Conservation (phyloP, 2,329 filamentous ascomycete species). For the Macrophomina phaseolina region DNA sequence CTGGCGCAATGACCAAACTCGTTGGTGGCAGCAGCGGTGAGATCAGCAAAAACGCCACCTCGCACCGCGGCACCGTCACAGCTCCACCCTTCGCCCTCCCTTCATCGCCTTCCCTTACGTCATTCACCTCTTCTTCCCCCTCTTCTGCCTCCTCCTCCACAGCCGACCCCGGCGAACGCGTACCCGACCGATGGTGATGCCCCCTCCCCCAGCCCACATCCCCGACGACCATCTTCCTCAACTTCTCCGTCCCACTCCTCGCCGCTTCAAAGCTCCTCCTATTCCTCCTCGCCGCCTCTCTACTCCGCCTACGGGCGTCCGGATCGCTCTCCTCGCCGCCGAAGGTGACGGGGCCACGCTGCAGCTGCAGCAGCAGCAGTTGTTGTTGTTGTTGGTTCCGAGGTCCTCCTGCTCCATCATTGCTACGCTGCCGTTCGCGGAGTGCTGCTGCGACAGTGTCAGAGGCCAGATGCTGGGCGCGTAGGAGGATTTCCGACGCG, state of each 20-base stretch:
- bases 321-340: conserved; percentile 56
- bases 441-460: conserved; percentile 57
- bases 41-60: conserved; percentile 51
- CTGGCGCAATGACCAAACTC: conserved; percentile 42
- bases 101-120: neutral
- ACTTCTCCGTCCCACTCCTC: conserved; percentile 13
- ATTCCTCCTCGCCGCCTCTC: neutral
- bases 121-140: neutral
- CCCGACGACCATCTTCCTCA: neutral
- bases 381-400: conserved; percentile 38
- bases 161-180: neutral
- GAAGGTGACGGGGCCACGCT: conserved; percentile 41
- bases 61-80: neutral
- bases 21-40: conserved; percentile 55
- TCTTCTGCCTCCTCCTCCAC: neutral
- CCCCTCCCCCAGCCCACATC: neutral
- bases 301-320: conserved; percentile 41
- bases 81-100: neutral
- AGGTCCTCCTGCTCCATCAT: conserved; percentile 23
- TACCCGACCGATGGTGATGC: neutral
- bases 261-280: neutral
- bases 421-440: conserved; percentile 33
- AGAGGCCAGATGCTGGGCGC: conserved; percentile 70
- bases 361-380: conserved; percentile 28
- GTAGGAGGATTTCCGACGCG: conserved; percentile 68